phyloP scores from a whole-genome alignment of 2,329 filamentous ascomycete genomes.

The Aulographum hederae region DNA sequence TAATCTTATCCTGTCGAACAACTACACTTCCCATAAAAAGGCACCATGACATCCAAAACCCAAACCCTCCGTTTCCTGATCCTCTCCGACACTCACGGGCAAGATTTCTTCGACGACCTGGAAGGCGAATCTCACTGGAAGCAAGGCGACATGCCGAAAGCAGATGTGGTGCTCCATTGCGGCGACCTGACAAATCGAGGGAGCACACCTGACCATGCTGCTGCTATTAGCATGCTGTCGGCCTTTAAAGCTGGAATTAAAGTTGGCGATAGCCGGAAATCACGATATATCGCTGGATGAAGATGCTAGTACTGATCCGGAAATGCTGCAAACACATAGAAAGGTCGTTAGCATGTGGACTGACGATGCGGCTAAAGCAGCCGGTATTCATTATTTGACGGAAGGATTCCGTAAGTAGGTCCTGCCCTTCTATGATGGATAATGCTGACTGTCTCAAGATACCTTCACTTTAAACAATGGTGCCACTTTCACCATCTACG shows the following conservation, averaged over 20 bases:
- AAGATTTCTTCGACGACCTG: not conserved
- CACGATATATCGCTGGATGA: conserved; percentile 13
- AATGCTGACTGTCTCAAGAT: too few species aligned
- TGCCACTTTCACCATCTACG: conserved; percentile 13
- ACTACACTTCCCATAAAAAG: too few species aligned
- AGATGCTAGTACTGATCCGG: too few species aligned
- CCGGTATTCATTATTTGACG: conserved; percentile 14
- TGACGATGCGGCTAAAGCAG: conserved; percentile 1
- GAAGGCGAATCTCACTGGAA: too few species aligned
- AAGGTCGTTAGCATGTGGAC: not conserved
- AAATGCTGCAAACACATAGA: too few species aligned
- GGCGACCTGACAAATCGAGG: conserved; percentile 20
- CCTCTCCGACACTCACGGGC: conserved; percentile 7
- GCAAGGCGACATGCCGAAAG: not conserved
- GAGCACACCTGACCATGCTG: conserved; percentile 12
- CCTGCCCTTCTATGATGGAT: too few species aligned
- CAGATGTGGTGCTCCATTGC: conserved; percentile 21
- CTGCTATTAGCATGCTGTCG: conserved; percentile 11
- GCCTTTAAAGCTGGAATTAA: conserved; percentile 14
- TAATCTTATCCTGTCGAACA: too few species aligned
- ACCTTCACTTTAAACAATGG: too few species aligned
- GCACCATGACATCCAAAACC: too few species aligned
- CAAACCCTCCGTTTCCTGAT: conserved; percentile 10
- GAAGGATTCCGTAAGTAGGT: conserved; percentile 15
- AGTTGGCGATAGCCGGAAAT: conserved; percentile 18